phyloP scores from a whole-genome alignment of 2,329 filamentous ascomycete species.

The Xylariaceae sp. region DNA sequence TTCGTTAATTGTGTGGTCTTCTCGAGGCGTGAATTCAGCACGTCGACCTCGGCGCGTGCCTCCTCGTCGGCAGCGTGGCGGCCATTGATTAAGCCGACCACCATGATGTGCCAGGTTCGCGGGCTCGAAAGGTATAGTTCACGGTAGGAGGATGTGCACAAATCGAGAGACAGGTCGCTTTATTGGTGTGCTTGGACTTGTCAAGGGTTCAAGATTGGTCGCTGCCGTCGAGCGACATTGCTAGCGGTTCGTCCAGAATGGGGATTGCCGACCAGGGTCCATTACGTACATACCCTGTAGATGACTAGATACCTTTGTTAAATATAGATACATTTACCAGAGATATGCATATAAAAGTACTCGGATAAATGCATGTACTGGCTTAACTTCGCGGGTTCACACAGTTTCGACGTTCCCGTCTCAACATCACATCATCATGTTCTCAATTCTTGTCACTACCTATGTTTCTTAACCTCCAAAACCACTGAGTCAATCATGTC shows the following conservation, averaged over 20 bases:
- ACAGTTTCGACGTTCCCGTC: too few relatives aligned
- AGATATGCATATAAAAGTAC: too few relatives aligned
- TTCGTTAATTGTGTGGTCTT: conserved; percentile 92
- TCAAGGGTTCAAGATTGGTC: neutral
- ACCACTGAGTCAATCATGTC: conserved; percentile 2
- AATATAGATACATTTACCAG: too few relatives aligned
- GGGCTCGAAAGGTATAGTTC: neutral
- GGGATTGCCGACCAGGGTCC: neutral
- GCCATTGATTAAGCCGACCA: conserved; percentile 43
- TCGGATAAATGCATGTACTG: too few relatives aligned
- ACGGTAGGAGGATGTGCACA: neutral
- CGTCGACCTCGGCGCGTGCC: conserved; percentile 63
- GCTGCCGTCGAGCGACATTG: neutral
- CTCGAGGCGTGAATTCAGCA: conserved; percentile 69
- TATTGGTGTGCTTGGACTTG: neutral
- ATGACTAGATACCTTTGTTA: neutral
- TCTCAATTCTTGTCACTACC: too few relatives aligned
- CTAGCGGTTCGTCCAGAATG: neutral
- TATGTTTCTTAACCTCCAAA: neutral
- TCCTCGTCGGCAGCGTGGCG: conserved; percentile 58
- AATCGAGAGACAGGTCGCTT: neutral
- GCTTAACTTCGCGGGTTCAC: too few relatives aligned
- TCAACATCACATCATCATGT: too few relatives aligned
- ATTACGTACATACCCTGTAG: neutral
- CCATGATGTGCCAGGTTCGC: conserved; percentile 37